Conservation (phyloP, 805 yeast genomes). For the Saturnispora diversa region DNA sequence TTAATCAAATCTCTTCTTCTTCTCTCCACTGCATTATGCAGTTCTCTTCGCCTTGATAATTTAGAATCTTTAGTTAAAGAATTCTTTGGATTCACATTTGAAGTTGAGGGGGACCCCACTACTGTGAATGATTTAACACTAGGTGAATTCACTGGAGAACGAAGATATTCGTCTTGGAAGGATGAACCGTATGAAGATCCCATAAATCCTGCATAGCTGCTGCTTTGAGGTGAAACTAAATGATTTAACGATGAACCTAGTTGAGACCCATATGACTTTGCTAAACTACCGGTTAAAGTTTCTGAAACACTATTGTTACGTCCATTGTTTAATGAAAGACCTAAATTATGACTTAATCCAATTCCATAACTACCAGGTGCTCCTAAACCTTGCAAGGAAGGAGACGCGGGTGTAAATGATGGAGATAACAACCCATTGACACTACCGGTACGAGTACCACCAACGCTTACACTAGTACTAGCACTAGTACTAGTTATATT, state of each 20-base stretch:
- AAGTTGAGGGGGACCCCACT: constrained; percentile 30
- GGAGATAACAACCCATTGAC: constrained; percentile 5
- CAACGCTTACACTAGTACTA: neutral
- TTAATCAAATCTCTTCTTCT: constrained; percentile 86
- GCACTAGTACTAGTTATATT: too few relatives aligned
- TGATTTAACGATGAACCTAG: constrained; percentile 28
- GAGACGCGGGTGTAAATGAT: constrained; percentile 8
- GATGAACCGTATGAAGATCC: constrained; percentile 33
- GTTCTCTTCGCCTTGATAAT: constrained; percentile 69
- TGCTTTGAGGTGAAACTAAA: constrained; percentile 29
- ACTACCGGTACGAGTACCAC: neutral
- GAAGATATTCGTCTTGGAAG: constrained; percentile 25
- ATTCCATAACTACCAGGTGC: constrained; percentile 4
- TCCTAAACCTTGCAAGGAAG: constrained; percentile 6
- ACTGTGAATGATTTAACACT: constrained; percentile 20
- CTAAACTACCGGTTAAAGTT: constrained; percentile 9
- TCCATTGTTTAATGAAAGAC: neutral
- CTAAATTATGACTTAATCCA: constrained; percentile 5
- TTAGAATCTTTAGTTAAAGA: constrained; percentile 56
- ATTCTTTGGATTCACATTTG: constrained; percentile 30
- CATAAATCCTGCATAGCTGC: constrained; percentile 28
- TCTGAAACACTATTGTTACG: constrained; percentile 6
- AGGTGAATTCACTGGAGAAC: constrained; percentile 31
- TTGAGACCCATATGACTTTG: constrained; percentile 26
- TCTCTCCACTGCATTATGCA: constrained; percentile 92